A percentile compares a stretch with the other conserved stretches of the same genome.
These are phyloP conservation scores for Myrica gale DNA, from an alignment of 306 rosid species.

Conservation along the genomic window DNA sequence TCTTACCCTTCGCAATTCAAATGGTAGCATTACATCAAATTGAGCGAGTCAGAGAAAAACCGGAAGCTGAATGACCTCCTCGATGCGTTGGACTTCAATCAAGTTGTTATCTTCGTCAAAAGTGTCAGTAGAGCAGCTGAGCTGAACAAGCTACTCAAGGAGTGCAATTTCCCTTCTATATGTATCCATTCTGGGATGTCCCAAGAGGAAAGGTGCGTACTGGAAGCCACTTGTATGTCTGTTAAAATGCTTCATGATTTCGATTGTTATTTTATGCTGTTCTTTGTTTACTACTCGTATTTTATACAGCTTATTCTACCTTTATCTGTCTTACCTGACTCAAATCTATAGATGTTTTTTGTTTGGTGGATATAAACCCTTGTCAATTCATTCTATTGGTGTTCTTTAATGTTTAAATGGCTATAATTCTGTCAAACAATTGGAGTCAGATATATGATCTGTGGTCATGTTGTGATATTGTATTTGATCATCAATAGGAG, in stretches of 20 bases:
- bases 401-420: neutral
- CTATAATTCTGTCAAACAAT: neutral
- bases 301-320: neutral
- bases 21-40: slow-evolving; percentile 97
- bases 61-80: slow-evolving; percentile 97
- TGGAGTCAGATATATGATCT: neutral
- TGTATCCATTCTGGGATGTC: slow-evolving; percentile 99
- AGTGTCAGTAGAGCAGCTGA: slow-evolving; percentile 98
- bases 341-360: too few relatives aligned
- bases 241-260: neutral
- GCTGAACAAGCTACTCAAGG: slow-evolving; percentile 89
- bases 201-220: slow-evolving; percentile 89
- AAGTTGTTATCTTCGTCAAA: slow-evolving; percentile 94
- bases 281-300: neutral
- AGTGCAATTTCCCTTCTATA: slow-evolving; percentile 97
- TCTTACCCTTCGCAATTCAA: slow-evolving; percentile 25
- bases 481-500: neutral
- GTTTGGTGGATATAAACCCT: too few relatives aligned
- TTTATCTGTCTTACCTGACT: neutral
- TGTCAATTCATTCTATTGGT: neutral
- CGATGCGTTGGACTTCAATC: slow-evolving; percentile 95
- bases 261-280: neutral
- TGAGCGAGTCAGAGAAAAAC: slow-evolving; percentile 91
- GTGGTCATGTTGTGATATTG: neutral
- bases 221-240: neutral